These are phyloP conservation scores for Aspergillus coremiiformis DNA, from an alignment of 495 filamentous ascomycete genomes.

Conservation along the genomic window DNA sequence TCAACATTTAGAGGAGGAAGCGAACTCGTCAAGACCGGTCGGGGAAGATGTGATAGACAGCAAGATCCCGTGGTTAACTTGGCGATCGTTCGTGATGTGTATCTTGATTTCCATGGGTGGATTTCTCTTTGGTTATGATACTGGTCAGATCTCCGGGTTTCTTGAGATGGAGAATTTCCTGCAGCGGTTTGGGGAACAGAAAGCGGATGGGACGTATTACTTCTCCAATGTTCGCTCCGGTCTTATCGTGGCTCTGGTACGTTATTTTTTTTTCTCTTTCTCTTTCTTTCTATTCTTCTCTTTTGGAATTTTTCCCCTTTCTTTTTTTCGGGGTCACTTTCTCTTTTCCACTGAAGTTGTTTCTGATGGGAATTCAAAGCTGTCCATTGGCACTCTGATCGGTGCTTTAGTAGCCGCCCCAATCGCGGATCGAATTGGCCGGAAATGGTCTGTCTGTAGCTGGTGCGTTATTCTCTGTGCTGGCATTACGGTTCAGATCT, in stretches of 20 bases:
- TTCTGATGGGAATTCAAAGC: no score
- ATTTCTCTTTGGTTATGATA: constrained; percentile 50
- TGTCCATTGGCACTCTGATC: constrained; percentile 59
- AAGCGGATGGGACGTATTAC: constrained; percentile 22
- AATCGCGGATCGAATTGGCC: constrained; percentile 44
- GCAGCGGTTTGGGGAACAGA: constrained; percentile 33
- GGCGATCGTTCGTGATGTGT: constrained; percentile 40
- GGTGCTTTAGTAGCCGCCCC: constrained; percentile 55
- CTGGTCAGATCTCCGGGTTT: constrained; percentile 51
- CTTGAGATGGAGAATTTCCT: constrained; percentile 52
- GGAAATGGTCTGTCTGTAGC: constrained; percentile 43
- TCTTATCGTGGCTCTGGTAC: constrained; percentile 44
- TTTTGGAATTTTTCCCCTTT: no score
- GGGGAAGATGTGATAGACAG: constrained; percentile 18
- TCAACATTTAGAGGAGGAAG: neutral
- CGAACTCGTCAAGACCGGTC: neutral
- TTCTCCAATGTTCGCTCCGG: constrained; percentile 48
- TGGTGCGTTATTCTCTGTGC: constrained; percentile 53
- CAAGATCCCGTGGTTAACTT: constrained; percentile 35
- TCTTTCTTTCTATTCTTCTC: no score
- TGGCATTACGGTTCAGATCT: constrained; percentile 59
- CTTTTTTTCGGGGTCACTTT: no score
- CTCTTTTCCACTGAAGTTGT: no score
- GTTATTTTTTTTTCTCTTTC: constrained; percentile 1
- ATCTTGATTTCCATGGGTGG: constrained; percentile 58